These are phyloP conservation scores for Penicillium daleae DNA, from an alignment of 495 filamentous ascomycete genomes.

Conservation along the genomic window DNA sequence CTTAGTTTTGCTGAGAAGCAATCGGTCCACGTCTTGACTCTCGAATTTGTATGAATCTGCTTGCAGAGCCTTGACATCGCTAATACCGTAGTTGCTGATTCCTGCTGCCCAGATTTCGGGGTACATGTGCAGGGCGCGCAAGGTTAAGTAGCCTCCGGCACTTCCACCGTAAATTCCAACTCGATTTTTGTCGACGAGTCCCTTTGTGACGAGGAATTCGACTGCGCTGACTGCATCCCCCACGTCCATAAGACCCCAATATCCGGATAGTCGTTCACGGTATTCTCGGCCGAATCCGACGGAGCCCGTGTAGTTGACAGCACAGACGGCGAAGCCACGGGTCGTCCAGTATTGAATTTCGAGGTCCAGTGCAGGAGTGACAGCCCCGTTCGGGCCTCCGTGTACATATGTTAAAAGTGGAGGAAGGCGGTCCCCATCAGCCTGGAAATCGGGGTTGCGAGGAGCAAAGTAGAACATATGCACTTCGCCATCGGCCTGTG, in stretches of 20 bases:
- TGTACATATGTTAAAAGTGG: constrained; percentile 51
- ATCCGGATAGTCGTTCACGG: constrained; percentile 43
- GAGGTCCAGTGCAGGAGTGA: constrained; percentile 37
- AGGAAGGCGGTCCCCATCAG: constrained; percentile 33
- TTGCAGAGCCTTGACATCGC: constrained; percentile 43
- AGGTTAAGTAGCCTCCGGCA: constrained; percentile 53
- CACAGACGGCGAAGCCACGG: constrained; percentile 52
- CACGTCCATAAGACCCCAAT: constrained; percentile 49
- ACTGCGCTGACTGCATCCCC: constrained; percentile 50
- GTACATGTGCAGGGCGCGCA: constrained; percentile 43
- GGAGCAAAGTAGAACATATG: constrained; percentile 52
- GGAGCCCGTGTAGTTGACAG: constrained; percentile 54
- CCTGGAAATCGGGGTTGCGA: constrained; percentile 42
- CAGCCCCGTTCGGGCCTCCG: constrained; percentile 50
- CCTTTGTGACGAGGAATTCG: constrained; percentile 37
- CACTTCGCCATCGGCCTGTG: constrained; percentile 28
- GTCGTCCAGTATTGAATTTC: constrained; percentile 54
- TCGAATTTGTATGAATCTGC: constrained; percentile 58
- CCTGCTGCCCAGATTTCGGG: constrained; percentile 45
- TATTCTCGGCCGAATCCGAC: constrained; percentile 53
- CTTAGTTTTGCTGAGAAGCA: constrained; percentile 37
- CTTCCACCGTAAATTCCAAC: constrained; percentile 53
- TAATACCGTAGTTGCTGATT: constrained; percentile 49
- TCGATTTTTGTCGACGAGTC: constrained; percentile 37
- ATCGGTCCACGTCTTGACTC: constrained; percentile 46